Percentiles rank a stretch among this genome's conserved stretches.
phyloP scores from a whole-genome alignment of 352 stramenopile genomes.

The Phytophthora pistaciae region DNA sequence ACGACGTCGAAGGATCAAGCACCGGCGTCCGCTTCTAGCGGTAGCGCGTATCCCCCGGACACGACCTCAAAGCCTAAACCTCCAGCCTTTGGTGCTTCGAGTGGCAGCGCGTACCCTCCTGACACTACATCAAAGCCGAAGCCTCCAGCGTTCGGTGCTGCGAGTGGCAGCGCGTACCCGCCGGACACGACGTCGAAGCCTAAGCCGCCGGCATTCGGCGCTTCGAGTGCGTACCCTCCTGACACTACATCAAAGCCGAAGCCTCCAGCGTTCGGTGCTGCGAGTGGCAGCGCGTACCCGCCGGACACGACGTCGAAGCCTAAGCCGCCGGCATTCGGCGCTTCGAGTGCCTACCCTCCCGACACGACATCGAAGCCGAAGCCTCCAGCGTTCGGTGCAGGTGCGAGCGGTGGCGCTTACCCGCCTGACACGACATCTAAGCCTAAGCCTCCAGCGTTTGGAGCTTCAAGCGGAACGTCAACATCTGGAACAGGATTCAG shows the following conservation, averaged over 20 bases:
- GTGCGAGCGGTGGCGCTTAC: background rate
- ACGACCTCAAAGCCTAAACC: conserved; percentile 28
- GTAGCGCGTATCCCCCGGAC: conserved; percentile 9
- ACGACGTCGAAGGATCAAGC: conserved; percentile 14
- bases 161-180: conserved; percentile 29
- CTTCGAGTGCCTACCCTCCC: background rate
- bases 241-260: background rate
- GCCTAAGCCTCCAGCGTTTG: background rate
- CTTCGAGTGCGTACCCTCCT: background rate
- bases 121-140: conserved; percentile 23
- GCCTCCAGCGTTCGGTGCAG: background rate
- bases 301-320: background rate
- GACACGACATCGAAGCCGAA: background rate
- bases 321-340: background rate
- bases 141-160: conserved; percentile 5
- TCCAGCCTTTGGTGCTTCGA: conserved; percentile 2
- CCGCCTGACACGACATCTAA: background rate
- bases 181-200: conserved; percentile 32
- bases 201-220: conserved; percentile 14
- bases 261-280: background rate
- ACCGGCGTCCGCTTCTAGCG: background rate
- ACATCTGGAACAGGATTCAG: conserved; percentile 23
- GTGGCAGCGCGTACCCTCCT: conserved; percentile 34
- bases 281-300: background rate
- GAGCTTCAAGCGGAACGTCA: conserved; percentile 2